A percentile compares a stretch with the other conserved stretches of the same genome.
phyloP scores from a whole-genome alignment of 2,329 filamentous ascomycete species.

The Orbilia ellipsospora region DNA sequence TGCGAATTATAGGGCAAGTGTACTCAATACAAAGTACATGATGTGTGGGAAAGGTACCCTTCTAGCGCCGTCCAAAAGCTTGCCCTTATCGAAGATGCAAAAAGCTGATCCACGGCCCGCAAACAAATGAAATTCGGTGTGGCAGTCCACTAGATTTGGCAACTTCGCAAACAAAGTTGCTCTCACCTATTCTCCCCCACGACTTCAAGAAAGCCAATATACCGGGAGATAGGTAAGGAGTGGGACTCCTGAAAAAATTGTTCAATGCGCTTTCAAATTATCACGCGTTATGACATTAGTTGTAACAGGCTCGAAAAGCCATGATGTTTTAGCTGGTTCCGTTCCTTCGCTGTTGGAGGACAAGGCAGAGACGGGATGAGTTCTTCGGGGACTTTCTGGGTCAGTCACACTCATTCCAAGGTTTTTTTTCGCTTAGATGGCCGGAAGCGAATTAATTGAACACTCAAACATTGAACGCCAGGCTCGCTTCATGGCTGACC shows the following conservation, averaged over 20 bases:
- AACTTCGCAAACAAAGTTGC: too few relatives aligned
- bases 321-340: slow-evolving; percentile 6
- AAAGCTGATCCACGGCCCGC: not conserved
- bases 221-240: not conserved
- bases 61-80: not conserved
- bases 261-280: too few relatives aligned
- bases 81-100: too few relatives aligned
- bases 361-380: slow-evolving; percentile 46
- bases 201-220: not conserved
- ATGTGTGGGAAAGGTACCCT: not conserved
- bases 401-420: slow-evolving; percentile 15
- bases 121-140: slow-evolving; percentile 9
- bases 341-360: not conserved
- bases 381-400: slow-evolving; percentile 44
- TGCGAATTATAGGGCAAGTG: not conserved
- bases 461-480: slow-evolving; percentile 19
- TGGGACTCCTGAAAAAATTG: not conserved
- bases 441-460: slow-evolving; percentile 44
- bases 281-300: not conserved
- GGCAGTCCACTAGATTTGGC: not conserved
- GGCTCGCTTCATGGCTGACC: slow-evolving; percentile 26
- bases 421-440: slow-evolving; percentile 51
- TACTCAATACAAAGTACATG: too few relatives aligned
- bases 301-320: slow-evolving; percentile 37
- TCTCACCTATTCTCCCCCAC: not conserved